phyloP scores from a whole-genome alignment of 495 filamentous ascomycete genomes.

The Neurospora sp. region DNA sequence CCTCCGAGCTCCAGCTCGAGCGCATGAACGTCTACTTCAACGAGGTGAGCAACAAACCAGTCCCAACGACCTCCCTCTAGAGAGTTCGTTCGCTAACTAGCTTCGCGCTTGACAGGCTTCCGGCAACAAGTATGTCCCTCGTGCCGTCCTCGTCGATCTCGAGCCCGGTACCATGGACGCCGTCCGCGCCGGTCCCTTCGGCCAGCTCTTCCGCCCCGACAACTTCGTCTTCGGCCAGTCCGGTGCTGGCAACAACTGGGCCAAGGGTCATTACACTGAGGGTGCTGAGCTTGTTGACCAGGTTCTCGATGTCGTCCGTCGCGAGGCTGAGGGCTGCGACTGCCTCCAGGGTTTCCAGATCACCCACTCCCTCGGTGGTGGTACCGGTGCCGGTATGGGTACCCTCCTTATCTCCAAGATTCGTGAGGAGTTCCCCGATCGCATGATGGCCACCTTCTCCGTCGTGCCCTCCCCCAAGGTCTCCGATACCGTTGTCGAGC shows the following conservation, averaged over 20 bases:
- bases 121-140: conserved; percentile 97
- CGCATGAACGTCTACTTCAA: conserved; percentile 99
- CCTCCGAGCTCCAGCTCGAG: conserved; percentile 97
- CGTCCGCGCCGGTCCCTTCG: conserved; percentile 97
- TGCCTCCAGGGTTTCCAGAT: conserved; percentile 99
- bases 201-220: conserved; percentile 98
- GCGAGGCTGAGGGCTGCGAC: conserved; percentile 97
- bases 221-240: conserved; percentile 99
- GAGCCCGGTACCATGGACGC: conserved; percentile 99
- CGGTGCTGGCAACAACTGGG: conserved; percentile 99
- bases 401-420: conserved; percentile 99
- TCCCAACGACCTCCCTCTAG: not conserved
- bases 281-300: conserved; percentile 98
- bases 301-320: conserved; percentile 96
- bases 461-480: conserved; percentile 99
- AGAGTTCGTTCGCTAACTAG: not conserved
- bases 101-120: conserved; percentile 50
- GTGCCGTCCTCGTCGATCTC: conserved; percentile 98
- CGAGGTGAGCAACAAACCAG: conserved; percentile 53
- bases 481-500: conserved; percentile 98
- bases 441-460: conserved; percentile 99
- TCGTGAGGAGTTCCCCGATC: conserved; percentile 99
- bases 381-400: conserved; percentile 99
- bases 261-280: conserved; percentile 99
- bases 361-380: conserved; percentile 99